Percentiles rank a stretch among this genome's conserved stretches.
phyloP scores from a whole-genome alignment of 108 stramenopile species.

The Epithemia pelagica region DNA sequence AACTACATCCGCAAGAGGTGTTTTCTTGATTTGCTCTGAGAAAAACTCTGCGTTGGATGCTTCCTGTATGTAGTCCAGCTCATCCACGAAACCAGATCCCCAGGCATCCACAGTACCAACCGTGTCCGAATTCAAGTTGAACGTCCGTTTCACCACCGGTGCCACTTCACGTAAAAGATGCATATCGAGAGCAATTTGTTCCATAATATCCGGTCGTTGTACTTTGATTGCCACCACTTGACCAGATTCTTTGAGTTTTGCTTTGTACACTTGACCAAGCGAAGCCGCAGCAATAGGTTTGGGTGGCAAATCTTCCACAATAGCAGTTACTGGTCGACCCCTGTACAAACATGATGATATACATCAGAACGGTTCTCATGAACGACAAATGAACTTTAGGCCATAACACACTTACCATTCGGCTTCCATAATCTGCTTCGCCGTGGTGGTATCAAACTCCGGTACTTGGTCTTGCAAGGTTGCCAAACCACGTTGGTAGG shows the following conservation, averaged over 20 bases:
- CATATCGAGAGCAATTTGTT: constrained; percentile 95
- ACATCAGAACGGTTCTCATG: too few species aligned
- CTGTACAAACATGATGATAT: background rate
- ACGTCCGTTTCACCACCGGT: constrained; percentile 44
- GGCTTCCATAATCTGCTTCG: constrained; percentile 72
- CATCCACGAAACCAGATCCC: constrained; percentile 92
- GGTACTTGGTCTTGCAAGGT: constrained; percentile 88
- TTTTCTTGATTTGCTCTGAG: constrained; percentile 46
- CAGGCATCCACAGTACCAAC: constrained; percentile 87
- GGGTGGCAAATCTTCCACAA: constrained; percentile 53
- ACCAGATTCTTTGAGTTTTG: constrained; percentile 33
- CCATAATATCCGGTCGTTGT: constrained; percentile 88
- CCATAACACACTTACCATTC: constrained; percentile 83
- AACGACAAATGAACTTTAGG: too few species aligned
- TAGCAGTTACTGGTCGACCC: constrained; percentile 29
- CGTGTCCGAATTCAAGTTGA: constrained; percentile 74
- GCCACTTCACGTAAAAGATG: constrained; percentile 82
- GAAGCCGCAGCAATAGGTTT: constrained; percentile 90
- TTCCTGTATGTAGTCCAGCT: constrained; percentile 91
- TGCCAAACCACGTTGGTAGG: constrained; percentile 73
- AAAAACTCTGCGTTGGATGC: constrained; percentile 81
- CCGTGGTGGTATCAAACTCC: constrained; percentile 68
- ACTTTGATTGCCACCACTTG: constrained; percentile 91
- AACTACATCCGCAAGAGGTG: constrained; percentile 72
- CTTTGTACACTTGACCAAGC: constrained; percentile 90